Base-by-base conservation (phyloP, 805 yeast species). In the Zygoascus biomembranicola region DNA sequence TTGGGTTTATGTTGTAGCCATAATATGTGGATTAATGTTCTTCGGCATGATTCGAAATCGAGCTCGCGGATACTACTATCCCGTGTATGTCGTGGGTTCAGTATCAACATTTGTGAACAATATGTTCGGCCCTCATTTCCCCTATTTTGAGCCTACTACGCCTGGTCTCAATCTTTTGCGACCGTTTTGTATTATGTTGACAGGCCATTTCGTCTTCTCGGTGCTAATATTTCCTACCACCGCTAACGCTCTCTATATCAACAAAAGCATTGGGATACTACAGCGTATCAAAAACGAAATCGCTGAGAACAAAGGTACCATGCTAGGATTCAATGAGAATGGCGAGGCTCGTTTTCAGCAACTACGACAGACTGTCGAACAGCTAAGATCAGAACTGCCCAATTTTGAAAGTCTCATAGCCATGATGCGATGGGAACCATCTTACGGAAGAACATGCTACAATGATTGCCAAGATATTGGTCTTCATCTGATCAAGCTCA, bases 221-320 rank as follows among this genome's bases (percentile, higher is more conserved):
- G 10, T 55, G 11, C 32, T 67, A 6, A 52, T 66, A 5, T 60
- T 60, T 37, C 71, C 71, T 8, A 53, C 55, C 10, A 61, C 69
- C 1, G 65, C 69, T 1, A 61, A 58, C 45, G 53, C 48, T 32
- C 59, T 60, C 20, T 57, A 61, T 49, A 52, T 64, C 39, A 51
- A 45, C 18, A 47, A 46, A 8, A 56, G 58, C 11, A 45, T 37
- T 20, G 51, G 52, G n/a, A 49, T 59, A 19, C 45, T 64, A 16
- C 18, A 26, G 3, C 61, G 59, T 0, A 50, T 65, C 37, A 32
- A 43, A 2, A 42, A 51, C 18, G 47, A 47, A 14, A 54, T 51
- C 32, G 47, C 47, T 26, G 23, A 47, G 19, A 56, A 47, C 45
- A 49, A 18, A 23, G 37, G 26, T 26, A 14, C 45, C 51, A 51